Conservation (phyloP, 257 asterid genomes). For the Solanum infundibuliforme region DNA sequence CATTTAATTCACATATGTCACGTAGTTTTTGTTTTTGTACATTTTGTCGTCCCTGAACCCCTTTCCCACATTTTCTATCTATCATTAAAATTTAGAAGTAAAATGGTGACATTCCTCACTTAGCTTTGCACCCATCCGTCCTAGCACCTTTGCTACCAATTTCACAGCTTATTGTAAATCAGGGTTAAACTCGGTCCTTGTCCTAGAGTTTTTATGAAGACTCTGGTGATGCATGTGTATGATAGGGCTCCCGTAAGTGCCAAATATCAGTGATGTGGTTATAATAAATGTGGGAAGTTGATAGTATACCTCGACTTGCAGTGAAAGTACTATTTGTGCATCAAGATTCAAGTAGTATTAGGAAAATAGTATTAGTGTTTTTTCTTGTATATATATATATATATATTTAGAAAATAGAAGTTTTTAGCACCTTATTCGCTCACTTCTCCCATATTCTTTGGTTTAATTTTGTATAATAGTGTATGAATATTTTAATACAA, state of each 20-base stretch:
- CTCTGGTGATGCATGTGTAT: no score
- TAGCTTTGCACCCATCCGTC: not conserved
- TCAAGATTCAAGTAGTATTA: not conserved
- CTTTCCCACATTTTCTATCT: not conserved
- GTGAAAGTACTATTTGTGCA: not conserved
- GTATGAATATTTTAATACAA: not conserved
- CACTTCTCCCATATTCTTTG: not conserved
- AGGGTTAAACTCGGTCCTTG: no score
- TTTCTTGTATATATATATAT: no score
- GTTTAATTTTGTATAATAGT: not conserved
- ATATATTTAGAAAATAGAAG: no score
- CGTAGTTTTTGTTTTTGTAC: not conserved
- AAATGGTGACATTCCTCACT: not conserved
- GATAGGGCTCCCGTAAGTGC: not conserved
- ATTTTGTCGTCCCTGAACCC: not conserved
- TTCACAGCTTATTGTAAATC: not conserved
- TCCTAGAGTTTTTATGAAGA: not conserved
- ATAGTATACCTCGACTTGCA: not conserved
- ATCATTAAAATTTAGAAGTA: no score
- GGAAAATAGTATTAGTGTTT: no score
- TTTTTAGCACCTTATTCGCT: no score
- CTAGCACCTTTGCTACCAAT: not conserved
- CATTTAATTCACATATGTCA: not conserved
- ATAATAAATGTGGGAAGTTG: not conserved
- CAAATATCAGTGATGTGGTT: no score